Base-by-base conservation (phyloP, 768 basidiomycete genomes). In the Sporobolomyces roseus region DNA sequence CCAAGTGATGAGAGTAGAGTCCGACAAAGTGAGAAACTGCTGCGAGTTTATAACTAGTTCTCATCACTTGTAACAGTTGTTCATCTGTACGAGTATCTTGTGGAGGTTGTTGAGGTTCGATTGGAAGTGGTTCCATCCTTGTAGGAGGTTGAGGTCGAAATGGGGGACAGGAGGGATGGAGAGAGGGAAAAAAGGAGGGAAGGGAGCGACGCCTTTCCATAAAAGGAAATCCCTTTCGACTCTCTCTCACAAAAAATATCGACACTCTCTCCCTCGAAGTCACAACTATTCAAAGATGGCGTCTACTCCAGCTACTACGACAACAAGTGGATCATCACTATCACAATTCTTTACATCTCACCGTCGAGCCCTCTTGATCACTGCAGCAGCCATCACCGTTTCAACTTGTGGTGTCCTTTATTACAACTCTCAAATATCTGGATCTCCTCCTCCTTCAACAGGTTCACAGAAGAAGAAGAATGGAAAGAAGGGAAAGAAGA, bases 361-460 rank as follows among this genome's bases (percentile, higher is more conserved):
- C 45, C 67, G 67, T 25, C 62, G 56, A 2, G 61, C 61, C n/a
- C 36, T 68, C 72, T 85, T 88, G 5, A 83, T 88, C 3, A 88
- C 87, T 0, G 87, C 86, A 0, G 88, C 86, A 23, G 76, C 78
- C 45, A 79, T 87, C 72, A 89, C 87, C 48, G 85, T 85, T 33
- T 87, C 87, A 52, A 88, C 87, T 33, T 86, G 84, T 43, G 89
- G 86, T 35, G 92, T 90, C 78, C 88, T 88, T 80, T 68, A 80
- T 61, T 80, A 81, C 76, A 63, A 76, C 32, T 17, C 9, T 65
- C 38, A 46, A 61, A 59, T 32, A 50, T 41, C 77, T 21, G 17
- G 75, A 75, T 30, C 21, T 48, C 43, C 21, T 33, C 43, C 27
- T 48, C 43, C 55, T 14, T 48, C 80, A 76, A 76, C 85, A 64